Percentiles rank a stretch among this genome's conserved stretches.
phyloP scores from a whole-genome alignment of 495 filamentous ascomycete genomes.

The Neurospora tetrasperma region DNA sequence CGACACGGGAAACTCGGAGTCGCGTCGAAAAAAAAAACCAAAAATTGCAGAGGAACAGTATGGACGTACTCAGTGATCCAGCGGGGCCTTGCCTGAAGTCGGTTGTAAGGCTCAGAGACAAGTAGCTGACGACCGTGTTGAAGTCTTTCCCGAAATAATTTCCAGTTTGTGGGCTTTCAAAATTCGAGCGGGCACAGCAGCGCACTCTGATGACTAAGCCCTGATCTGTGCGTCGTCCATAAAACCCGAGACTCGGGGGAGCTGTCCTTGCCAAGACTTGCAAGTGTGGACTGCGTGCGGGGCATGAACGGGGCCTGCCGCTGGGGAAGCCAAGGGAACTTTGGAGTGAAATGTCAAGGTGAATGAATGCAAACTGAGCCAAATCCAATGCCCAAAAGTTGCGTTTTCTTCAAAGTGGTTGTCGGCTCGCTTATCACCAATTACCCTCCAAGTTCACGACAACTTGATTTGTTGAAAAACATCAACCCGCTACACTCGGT shows the following conservation, averaged over 20 bases:
- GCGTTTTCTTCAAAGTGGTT: neutral
- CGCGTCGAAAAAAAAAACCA: neutral
- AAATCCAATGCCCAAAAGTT: neutral
- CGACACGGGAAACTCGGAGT: slow-evolving; percentile 4
- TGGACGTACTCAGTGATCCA: slow-evolving; percentile 22
- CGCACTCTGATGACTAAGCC: slow-evolving; percentile 18
- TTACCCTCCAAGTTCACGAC: neutral
- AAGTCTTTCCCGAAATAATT: slow-evolving; percentile 26
- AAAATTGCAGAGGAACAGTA: neutral
- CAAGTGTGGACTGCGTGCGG: neutral
- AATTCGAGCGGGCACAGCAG: slow-evolving; percentile 22
- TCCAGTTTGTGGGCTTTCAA: slow-evolving; percentile 30
- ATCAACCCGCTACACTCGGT: neutral
- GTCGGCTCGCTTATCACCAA: neutral
- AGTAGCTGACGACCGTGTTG: slow-evolving; percentile 16
- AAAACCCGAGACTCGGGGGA: neutral
- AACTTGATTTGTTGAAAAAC: neutral
- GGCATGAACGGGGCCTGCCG: neutral
- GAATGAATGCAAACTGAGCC: neutral
- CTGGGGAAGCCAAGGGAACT: neutral
- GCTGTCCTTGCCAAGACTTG: neutral
- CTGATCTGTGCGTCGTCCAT: slow-evolving; percentile 13
- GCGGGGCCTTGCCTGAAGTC: slow-evolving; percentile 21
- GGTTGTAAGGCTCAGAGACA: slow-evolving; percentile 18
- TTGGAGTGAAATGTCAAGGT: neutral